These are phyloP conservation scores for Metschnikowia borealis DNA, from an alignment of 805 yeast species.

Conservation along the genomic window DNA sequence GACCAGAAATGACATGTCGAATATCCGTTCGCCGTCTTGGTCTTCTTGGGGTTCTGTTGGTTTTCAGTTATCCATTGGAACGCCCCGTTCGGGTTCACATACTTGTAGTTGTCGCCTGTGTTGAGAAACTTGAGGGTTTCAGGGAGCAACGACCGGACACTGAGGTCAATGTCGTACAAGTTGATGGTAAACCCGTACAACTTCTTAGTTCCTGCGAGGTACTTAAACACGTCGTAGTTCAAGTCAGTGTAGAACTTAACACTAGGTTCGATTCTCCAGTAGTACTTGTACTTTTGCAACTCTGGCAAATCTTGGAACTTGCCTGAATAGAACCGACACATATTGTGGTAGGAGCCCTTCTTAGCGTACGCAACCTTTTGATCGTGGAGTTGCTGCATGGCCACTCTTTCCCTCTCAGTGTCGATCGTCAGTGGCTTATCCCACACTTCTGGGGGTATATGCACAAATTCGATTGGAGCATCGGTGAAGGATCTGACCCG, in stretches of 20 bases:
- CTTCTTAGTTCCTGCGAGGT: slow-evolving; percentile 62
- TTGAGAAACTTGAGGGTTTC: slow-evolving; percentile 58
- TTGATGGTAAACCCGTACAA: slow-evolving; percentile 71
- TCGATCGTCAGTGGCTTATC: slow-evolving; percentile 57
- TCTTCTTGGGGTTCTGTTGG: slow-evolving; percentile 47
- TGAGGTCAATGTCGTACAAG: slow-evolving; percentile 65
- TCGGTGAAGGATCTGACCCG: slow-evolving; percentile 31
- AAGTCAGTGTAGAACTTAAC: slow-evolving; percentile 65
- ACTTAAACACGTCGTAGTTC: slow-evolving; percentile 74
- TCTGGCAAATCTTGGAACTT: slow-evolving; percentile 61
- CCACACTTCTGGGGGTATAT: slow-evolving; percentile 49
- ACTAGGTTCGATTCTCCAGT: slow-evolving; percentile 80
- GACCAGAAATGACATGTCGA: slow-evolving; percentile 89
- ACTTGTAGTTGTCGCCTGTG: slow-evolving; percentile 53
- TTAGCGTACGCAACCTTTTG: slow-evolving; percentile 59
- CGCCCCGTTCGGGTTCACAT: slow-evolving; percentile 46
- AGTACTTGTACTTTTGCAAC: slow-evolving; percentile 58
- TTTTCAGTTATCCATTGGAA: slow-evolving; percentile 50
- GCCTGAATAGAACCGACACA: slow-evolving; percentile 78
- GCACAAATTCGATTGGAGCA: slow-evolving; percentile 36
- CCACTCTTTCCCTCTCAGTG: slow-evolving; percentile 34
- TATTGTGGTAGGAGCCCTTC: slow-evolving; percentile 65
- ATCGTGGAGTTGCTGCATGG: slow-evolving; percentile 35
- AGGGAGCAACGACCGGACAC: slow-evolving; percentile 65
- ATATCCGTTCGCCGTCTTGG: slow-evolving; percentile 41